These are phyloP conservation scores for Tetracladium maxilliforme DNA, from an alignment of 2,329 filamentous ascomycete species.

Conservation along the genomic window DNA sequence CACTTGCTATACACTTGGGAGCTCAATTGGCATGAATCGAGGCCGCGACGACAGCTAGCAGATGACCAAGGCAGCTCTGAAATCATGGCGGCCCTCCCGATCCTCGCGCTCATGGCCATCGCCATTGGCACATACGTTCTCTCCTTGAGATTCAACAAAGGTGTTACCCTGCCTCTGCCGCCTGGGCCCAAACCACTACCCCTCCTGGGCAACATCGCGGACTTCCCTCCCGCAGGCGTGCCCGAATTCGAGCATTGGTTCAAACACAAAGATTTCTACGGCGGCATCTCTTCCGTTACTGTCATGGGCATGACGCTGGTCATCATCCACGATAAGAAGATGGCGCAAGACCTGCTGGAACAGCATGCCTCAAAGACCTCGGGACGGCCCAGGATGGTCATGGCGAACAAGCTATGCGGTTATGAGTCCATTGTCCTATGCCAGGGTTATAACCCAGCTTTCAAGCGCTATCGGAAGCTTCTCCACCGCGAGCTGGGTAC, in stretches of 20 bases:
- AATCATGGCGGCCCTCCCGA: too few species aligned
- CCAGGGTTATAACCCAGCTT: conserved; percentile 9
- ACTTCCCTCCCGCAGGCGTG: conserved; percentile 23
- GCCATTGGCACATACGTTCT: too few species aligned
- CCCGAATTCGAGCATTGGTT: conserved; percentile 26
- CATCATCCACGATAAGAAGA: conserved; percentile 16
- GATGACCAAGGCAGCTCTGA: too few species aligned
- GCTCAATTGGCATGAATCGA: too few species aligned
- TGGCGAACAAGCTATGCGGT: conserved; percentile 13
- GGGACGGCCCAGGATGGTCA: conserved; percentile 12
- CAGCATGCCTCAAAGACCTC: conserved; percentile 15
- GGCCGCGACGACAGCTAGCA: too few species aligned
- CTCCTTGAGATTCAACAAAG: too few species aligned
- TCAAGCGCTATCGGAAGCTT: conserved; percentile 11
- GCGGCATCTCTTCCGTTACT: conserved; percentile 21
- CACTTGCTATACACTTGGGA: too few species aligned
- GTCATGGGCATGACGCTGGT: conserved; percentile 19
- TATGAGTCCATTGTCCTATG: conserved; percentile 9
- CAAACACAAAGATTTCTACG: conserved; percentile 24
- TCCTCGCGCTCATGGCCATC: too few species aligned
- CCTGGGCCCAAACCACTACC: conserved; percentile 33
- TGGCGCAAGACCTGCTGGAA: conserved; percentile 17
- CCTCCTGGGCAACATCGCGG: conserved; percentile 31
- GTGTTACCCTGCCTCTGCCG: conserved; percentile 22
- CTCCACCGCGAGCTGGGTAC: conserved; percentile 15